Base-by-base conservation (phyloP, 1,284 basidiomycete species). In the Ustilago lituana region DNA sequence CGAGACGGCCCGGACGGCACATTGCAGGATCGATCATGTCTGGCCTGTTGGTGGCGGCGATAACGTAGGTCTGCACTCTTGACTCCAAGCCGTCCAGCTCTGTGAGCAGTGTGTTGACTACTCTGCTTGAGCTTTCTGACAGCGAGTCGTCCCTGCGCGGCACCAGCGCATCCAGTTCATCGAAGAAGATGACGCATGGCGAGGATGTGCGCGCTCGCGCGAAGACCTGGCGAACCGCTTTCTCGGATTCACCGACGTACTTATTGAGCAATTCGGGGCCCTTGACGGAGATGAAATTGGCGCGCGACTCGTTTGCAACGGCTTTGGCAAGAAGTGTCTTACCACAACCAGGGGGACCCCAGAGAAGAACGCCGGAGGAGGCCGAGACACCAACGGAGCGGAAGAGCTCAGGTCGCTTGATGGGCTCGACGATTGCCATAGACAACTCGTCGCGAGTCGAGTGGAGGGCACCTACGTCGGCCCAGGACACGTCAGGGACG, bases 1-100 rank as follows among this genome's bases (percentile, higher is more conserved):
- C 95, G 12, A 98, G 87, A 23, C 95, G 88, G 0, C 95, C 95
- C 0, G 95, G 95, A 15, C 94, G 90, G 54, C 94, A 93, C 94
- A 98, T 97, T 4, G 95, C 95, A 0, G 95, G 95, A 80, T 98
- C 95, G 68, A 98, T 94, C 89, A 98, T 97, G 84, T 98, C 95
- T 0, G 95, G 95, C n/a, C 95, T 86, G 83, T 98, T 98, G 5
- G 95, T 98, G 1, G 95, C 95, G 0, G 91, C 95, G 69, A 98
- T 94, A 23, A 98, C 94, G 79, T 95, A 97, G 50, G 98, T 94
- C 92, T 94, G 60, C 14, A 75, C 78, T 15, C 94, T 88, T 0
- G 89, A 86, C 72, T 96, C 93, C 29, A 98, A 89, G 0, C 95
- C 95, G 78, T 98, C 95, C 23, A 98, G 88, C 83, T 98, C 95